Percentiles rank a stretch among this genome's conserved stretches.
Evolutionary conservation across 2,329 filamentous ascomycete genomes (phyloP).

Genomic region (Epichloe bromicola): DNA sequence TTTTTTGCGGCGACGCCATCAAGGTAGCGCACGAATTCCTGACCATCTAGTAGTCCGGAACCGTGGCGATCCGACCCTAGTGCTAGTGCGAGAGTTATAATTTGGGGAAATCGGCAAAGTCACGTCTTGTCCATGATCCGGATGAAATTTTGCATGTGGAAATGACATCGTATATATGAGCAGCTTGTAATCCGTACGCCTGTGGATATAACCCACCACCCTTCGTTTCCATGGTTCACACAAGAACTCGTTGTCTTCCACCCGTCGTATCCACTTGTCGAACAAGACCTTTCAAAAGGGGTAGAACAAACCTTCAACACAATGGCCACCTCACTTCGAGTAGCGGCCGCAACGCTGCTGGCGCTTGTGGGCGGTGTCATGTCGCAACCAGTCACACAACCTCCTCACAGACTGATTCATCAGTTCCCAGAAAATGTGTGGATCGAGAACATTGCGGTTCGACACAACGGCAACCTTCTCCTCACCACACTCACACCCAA

Average conservation of each 20-base stretch:
- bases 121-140: not conserved
- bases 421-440: slow-evolving; percentile 1
- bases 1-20: not conserved
- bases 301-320: not conserved
- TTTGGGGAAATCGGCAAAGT: too few relatives aligned
- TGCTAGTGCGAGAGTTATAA: not conserved
- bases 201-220: not conserved
- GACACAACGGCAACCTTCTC: slow-evolving; percentile 5
- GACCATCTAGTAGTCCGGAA: not conserved
- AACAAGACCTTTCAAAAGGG: too few relatives aligned
- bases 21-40: not conserved
- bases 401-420: not conserved
- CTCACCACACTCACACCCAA: slow-evolving; percentile 1
- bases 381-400: not conserved
- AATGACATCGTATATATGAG: not conserved
- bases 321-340: not conserved
- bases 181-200: not conserved
- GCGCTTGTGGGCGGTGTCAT: not conserved
- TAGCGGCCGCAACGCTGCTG: not conserved
- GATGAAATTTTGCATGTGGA: not conserved
- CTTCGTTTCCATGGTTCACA: too few relatives aligned
- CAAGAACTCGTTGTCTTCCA: too few relatives aligned
- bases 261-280: too few relatives aligned
- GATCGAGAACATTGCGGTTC: slow-evolving; percentile 6
- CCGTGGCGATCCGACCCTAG: not conserved